Evolutionary conservation across 345 rosid genomes (phyloP), one percentile per base, ranked within the genome.

Genomic region (Cardiospermum halicacabum): DNA sequence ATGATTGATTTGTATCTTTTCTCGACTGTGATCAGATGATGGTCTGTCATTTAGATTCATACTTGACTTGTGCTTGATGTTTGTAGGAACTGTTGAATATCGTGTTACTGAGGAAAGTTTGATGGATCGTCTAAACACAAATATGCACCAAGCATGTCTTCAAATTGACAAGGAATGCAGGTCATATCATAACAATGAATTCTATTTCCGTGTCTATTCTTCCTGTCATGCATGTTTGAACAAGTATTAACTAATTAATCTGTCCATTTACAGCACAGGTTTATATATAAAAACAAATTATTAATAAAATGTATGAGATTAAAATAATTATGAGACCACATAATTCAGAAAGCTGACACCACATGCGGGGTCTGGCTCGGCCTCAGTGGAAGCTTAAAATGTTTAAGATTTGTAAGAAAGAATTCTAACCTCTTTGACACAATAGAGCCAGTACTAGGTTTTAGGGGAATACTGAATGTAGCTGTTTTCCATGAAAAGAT

Each of bases 111-210:
- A 72, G 69, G 89, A 81, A 74, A 85, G 89, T 63, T 68, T 92
- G 80, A 79, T 68, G 79, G 98, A 92, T 50, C 85, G 93, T 58
- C 65, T 92, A 67, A 73, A 68, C 60, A 86, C 82, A 56, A 79
- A 93, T 76, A 82, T 82, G 79, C 88, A 71, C 60, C 75, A 80
- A 71, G 84, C 85, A 55, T 88, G 91, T 65, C 82, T 83, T 58
- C 64, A 72, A 63, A 86, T 90, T 59, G 85, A 71, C 57, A 77
- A 69, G 73, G 82, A 76, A n/a, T 86, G 96, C 97, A 85, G 89
- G 96, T 89, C 50, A 74, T 61, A 45, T 89, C 50, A 74, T 61
- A 45, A 13, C 24, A 2, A 42, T 36, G 19, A 55, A 60, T 56
- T 60, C 22, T 13, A 58, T 9, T 31, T 2, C 36, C 25, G 4